phyloP scores from a whole-genome alignment of 176 grass and related monocot genomes.

The bread wheat (Triticum aestivum) region IWGSC_CS_RefSeq_v2.1 NC_057801.1:714064484-714064983 shows the following conservation, averaged over 20 bases:
- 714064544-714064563: not conserved
- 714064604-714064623: slow-evolving; percentile 21
- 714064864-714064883: too few species aligned
- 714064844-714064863: too few species aligned
- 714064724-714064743: not conserved
- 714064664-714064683: not conserved
- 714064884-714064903: too few species aligned
- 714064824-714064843: too few species aligned
- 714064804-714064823: too few species aligned
- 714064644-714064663: not conserved
- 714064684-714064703: not conserved
- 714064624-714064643: not conserved
- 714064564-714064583: not conserved
- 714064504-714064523: slow-evolving; percentile 1
- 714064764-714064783: too few species aligned
- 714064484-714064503: not conserved
- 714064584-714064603: not conserved
- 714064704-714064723: not conserved
- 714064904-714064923: too few species aligned
- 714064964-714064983: too few species aligned
- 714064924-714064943: too few species aligned
- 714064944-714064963: too few species aligned
- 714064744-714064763: too few species aligned
- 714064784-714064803: too few species aligned
- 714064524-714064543: not conserved